A percentile compares a stretch with the other conserved stretches of the same genome.
phyloP scores from a whole-genome alignment of 768 basidiomycete species.

The Calvatia gigantea region DNA sequence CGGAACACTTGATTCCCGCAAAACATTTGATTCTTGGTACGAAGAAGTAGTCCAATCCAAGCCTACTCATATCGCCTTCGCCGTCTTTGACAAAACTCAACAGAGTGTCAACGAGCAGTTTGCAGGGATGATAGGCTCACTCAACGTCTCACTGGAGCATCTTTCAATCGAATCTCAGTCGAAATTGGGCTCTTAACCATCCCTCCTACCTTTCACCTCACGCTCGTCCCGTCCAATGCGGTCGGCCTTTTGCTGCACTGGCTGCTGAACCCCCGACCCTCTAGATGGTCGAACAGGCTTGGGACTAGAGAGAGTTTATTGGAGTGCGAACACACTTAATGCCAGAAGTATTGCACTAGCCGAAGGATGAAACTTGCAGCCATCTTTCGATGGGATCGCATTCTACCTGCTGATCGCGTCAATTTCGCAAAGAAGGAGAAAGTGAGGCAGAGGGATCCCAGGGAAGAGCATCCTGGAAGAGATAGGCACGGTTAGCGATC shows the following conservation, averaged over 20 bases:
- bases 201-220: conserved; percentile 56
- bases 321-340: conserved; percentile 54
- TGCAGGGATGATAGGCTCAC: conserved; percentile 52
- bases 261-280: conserved; percentile 27
- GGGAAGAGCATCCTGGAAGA: conserved; percentile 30
- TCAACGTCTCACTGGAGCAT: conserved; percentile 38
- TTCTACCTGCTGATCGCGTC: conserved; percentile 36
- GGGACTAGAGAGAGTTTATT: conserved; percentile 59
- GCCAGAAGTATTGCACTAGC: conserved; percentile 45
- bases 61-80: conserved; percentile 38
- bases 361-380: conserved; percentile 53
- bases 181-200: conserved; percentile 58
- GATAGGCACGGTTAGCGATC: conserved; percentile 45
- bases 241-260: conserved; percentile 49
- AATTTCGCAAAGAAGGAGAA: conserved; percentile 27
- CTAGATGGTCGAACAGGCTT: conserved; percentile 28
- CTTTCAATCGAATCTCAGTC: too few species aligned
- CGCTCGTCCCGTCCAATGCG: conserved; percentile 57
- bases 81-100: conserved; percentile 48
- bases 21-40: conserved; percentile 33
- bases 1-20: conserved; percentile 40
- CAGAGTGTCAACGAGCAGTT: conserved; percentile 22
- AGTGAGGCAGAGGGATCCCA: conserved; percentile 30
- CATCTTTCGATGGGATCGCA: conserved; percentile 49
- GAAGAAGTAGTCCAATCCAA: conserved; percentile 31